These are phyloP conservation scores for Heritiera littoralis DNA, from an alignment of 345 rosid genomes.

Conservation along the genomic window DNA sequence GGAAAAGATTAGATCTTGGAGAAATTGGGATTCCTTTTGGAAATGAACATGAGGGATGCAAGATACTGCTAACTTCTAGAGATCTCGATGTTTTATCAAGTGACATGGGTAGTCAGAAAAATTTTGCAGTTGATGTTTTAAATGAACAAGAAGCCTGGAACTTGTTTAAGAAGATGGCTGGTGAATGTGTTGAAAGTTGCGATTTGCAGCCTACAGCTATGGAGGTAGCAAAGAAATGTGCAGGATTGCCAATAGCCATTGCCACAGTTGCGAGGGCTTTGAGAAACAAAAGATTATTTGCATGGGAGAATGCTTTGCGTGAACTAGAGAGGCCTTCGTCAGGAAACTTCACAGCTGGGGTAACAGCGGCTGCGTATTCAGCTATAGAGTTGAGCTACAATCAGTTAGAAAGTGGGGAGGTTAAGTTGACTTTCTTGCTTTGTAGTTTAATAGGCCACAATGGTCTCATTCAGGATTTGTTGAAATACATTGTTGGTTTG, in stretches of 20 bases:
- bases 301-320: neutral
- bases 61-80: conserved; percentile 35
- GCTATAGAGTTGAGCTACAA: neutral
- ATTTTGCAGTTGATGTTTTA: conserved; percentile 7
- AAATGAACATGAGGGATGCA: conserved; percentile 24
- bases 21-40: conserved; percentile 35
- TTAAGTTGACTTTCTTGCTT: neutral
- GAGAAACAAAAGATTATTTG: neutral
- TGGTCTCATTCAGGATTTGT: neutral
- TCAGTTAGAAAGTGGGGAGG: neutral
- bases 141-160: conserved; percentile 30
- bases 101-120: conserved; percentile 20
- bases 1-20: conserved; percentile 13
- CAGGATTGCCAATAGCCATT: conserved; percentile 26
- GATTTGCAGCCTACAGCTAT: neutral
- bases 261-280: neutral
- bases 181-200: neutral
- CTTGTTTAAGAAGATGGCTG: conserved; percentile 26
- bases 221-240: conserved; percentile 26
- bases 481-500: neutral
- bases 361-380: neutral
- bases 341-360: neutral
- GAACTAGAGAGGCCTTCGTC: neutral
- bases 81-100: neutral
- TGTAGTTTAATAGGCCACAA: neutral